Evolutionary conservation across 2,329 filamentous ascomycete species (phyloP).

Genomic region (Fusarium xyrophilum): DNA sequence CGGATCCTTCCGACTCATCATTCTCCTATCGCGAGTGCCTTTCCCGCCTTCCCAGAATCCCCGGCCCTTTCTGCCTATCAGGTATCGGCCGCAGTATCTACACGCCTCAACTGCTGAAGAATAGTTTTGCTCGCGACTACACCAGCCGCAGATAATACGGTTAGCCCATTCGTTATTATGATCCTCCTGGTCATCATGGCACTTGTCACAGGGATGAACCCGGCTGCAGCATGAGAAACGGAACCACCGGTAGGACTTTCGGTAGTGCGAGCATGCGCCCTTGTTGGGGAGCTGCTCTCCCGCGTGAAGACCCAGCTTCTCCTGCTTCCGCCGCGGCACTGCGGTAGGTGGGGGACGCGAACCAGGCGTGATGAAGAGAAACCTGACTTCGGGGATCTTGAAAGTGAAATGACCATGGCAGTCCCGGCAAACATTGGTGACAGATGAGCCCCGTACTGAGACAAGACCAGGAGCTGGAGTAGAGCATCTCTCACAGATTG

Average conservation of each 20-base stretch:
- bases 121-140: slow-evolving; percentile 82
- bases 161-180: slow-evolving; percentile 84
- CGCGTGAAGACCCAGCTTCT: slow-evolving; percentile 63
- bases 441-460: slow-evolving; percentile 75
- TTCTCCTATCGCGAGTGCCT: slow-evolving; percentile 73
- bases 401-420: slow-evolving; percentile 84
- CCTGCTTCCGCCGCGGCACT: slow-evolving; percentile 55
- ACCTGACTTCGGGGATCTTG: slow-evolving; percentile 78
- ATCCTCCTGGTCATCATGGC: slow-evolving; percentile 74
- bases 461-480: slow-evolving; percentile 71
- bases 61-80: slow-evolving; percentile 69
- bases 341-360: slow-evolving; percentile 50
- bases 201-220: slow-evolving; percentile 71
- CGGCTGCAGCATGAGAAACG: slow-evolving; percentile 68
- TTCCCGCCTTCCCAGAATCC: slow-evolving; percentile 91
- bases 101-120: slow-evolving; percentile 72
- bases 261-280: slow-evolving; percentile 65
- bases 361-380: slow-evolving; percentile 71
- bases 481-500: slow-evolving; percentile 80
- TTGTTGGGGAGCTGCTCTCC: slow-evolving; percentile 62
- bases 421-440: slow-evolving; percentile 76
- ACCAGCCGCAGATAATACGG: slow-evolving; percentile 82
- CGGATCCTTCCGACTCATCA: slow-evolving; percentile 79
- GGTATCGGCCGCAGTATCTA: slow-evolving; percentile 71
- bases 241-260: slow-evolving; percentile 68